Evolutionary conservation across 2,329 filamentous ascomycete genomes (phyloP), one percentile per base, ranked within the genome.

Genomic region (Aureobasidium subglaciale): DNA sequence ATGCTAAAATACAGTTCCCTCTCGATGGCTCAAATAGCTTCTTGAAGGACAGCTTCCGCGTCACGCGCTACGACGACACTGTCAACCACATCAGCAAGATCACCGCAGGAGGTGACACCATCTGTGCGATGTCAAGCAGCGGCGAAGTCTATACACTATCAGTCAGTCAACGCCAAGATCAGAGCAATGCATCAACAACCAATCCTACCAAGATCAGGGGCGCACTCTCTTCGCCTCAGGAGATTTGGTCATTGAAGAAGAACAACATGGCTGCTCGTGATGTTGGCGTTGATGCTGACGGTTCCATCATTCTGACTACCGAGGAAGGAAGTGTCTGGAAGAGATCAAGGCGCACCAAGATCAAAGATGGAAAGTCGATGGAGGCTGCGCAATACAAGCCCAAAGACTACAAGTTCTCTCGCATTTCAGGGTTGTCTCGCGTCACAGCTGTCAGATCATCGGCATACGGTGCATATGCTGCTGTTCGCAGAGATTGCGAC

Each of bases 391-490:
- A 84, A 20, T 76, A 79, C 30, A 87, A 83, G 63, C 80, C 82
- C 11, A 95, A 95, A 62, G 90, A 96, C 66, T 96, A 95, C 75
- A 99, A 99, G 68, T 99, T 97, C 63, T 85, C 92, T 64, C 85
- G 93, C 56, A 84, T 99, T 8, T 87, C 93, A 1, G 90, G 88
- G 38, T 81, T 99, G 56, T 96, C 90, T 1, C 85, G 90, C 32
- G 89, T 95, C 13, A 80, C 87, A 29, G 85, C 85, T 3, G 91
- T 97, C 7, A 81, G 90, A 61, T 92, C 90, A 63, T 97, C 93
- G 30, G 82, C 86, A 0, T 95, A 88, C 70, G 93, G 93, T 4
- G 88, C 92, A 0, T 97, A 92, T 73, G 88, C 90, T 30, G 90
- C 90, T 3, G 81, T 96, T 42, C 84, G 93, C 43, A 86, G 87